Conservation (phyloP, 805 yeast species). For the Candida namnaoensis region DNA sequence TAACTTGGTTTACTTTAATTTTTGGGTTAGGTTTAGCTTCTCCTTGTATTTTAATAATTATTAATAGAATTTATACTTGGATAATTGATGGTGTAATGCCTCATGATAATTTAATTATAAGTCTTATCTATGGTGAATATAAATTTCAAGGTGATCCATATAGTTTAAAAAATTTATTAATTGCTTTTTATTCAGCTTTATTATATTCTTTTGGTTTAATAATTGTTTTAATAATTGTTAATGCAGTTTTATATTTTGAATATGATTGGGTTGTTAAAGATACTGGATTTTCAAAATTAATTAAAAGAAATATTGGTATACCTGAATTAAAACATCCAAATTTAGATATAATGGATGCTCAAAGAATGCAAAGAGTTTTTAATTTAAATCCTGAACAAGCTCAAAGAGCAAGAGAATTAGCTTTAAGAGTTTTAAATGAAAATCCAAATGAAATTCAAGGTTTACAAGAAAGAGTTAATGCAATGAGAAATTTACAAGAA, state of each 20-base stretch:
- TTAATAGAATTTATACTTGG: constrained; percentile 47
- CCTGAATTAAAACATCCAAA: not conserved
- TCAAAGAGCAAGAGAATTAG: too few species aligned
- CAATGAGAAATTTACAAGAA: too few species aligned
- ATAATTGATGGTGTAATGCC: constrained; percentile 47
- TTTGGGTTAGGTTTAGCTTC: constrained; percentile 39
- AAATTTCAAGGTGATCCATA: constrained; percentile 10
- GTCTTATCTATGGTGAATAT: constrained; percentile 18
- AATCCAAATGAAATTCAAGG: too few species aligned
- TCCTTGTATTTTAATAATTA: constrained; percentile 50
- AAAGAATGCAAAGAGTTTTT: too few species aligned
- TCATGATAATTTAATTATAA: constrained; percentile 14
- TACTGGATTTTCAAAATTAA: constrained; percentile 54
- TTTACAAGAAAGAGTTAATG: too few species aligned
- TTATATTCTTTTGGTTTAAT: constrained; percentile 25
- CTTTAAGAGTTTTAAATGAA: too few species aligned
- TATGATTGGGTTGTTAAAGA: constrained; percentile 70
- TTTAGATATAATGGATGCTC: not conserved
- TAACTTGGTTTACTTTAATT: constrained; percentile 17
- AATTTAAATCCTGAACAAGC: too few species aligned
- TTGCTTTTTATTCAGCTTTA: constrained; percentile 5
- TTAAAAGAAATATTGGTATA: constrained; percentile 51
- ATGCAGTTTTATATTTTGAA: constrained; percentile 41
- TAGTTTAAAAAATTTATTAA: constrained; percentile 1
- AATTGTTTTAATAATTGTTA: constrained; percentile 28